Evolutionary conservation across 495 filamentous ascomycete species (phyloP), one percentile per base, ranked within the genome.

Genomic region (Tuber borchii): DNA sequence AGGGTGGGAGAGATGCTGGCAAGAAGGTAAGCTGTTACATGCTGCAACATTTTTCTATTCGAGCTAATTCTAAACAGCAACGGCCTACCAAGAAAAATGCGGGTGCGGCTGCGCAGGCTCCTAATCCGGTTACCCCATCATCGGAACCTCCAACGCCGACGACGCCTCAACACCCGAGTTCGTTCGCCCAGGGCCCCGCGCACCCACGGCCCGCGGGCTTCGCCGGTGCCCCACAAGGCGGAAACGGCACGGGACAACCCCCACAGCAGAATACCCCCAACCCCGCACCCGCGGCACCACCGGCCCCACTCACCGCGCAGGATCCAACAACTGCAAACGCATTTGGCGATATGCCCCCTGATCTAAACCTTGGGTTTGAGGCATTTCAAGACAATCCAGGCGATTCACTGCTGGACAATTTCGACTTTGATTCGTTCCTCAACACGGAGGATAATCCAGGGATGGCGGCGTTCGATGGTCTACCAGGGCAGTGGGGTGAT

Each of bases 351-450:
- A 74, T 75, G 74, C 75, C 76, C 39, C 72, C 22, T 26, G 68
- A 77, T 81, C 69, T 82, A 75, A 72, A 74, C 26, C 40, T 78
- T 71, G 46, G 77, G 77, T 79, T 79, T 73, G 12, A 4, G 26
- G 79, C 75, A 74, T 72, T 73, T 83, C 65, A 86, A 87, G 83
- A 88, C 84, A 68, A 86, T 92, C 82, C 89, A 73, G 88, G 87
- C 43, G 85, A 85, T 69, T 88, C 94, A 83, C 91, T 96, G n/a
- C 86, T 98, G 71, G 91, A 93, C 82, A 92, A 92, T 80, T 98
- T 98, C 79, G 95, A 98, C 84, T 98, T 98, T 83, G 95, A 98
- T 84, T 93, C 92, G 0, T 98, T 97, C 88, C 86, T 98, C 71
- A 90, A 90, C 77, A 90, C 88, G 16, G 88, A 90, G 75, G 87